These are phyloP conservation scores for Vigna radiata DNA, from an alignment of 306 rosid genomes.

Conservation along the genomic window DNA sequence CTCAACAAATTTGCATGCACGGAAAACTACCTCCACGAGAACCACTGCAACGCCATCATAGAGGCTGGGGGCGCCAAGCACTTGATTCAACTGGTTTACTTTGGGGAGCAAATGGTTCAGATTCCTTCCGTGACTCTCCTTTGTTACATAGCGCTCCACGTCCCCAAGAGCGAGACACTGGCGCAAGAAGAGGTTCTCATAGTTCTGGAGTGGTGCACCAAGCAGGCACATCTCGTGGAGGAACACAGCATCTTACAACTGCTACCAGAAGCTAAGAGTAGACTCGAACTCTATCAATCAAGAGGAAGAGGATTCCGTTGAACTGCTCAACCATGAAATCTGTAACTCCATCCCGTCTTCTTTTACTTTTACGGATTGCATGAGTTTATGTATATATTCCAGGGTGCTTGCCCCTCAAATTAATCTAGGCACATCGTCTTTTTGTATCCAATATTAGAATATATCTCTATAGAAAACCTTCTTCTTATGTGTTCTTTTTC, in stretches of 20 bases:
- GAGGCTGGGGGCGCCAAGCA: constrained; percentile 75
- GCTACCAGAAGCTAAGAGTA: constrained; percentile 78
- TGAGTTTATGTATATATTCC: constrained; percentile 34
- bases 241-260: constrained; percentile 49
- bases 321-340: constrained; percentile 19
- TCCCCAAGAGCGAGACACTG: constrained; percentile 74
- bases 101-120: constrained; percentile 71
- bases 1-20: constrained; percentile 72
- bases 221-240: constrained; percentile 56
- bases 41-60: constrained; percentile 80
- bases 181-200: constrained; percentile 80
- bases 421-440: constrained; percentile 5
- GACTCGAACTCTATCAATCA: constrained; percentile 84
- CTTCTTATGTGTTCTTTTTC: background rate
- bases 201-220: constrained; percentile 79
- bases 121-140: constrained; percentile 64
- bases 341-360: background rate
- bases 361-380: background rate
- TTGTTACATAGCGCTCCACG: constrained; percentile 67
- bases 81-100: constrained; percentile 69
- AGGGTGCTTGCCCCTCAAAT: constrained; percentile 1
- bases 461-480: background rate
- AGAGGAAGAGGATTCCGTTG: constrained; percentile 78
- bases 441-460: background rate
- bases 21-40: constrained; percentile 69